phyloP scores from a whole-genome alignment of 2,329 filamentous ascomycete genomes.

The Colletotrichum trifolii region DNA sequence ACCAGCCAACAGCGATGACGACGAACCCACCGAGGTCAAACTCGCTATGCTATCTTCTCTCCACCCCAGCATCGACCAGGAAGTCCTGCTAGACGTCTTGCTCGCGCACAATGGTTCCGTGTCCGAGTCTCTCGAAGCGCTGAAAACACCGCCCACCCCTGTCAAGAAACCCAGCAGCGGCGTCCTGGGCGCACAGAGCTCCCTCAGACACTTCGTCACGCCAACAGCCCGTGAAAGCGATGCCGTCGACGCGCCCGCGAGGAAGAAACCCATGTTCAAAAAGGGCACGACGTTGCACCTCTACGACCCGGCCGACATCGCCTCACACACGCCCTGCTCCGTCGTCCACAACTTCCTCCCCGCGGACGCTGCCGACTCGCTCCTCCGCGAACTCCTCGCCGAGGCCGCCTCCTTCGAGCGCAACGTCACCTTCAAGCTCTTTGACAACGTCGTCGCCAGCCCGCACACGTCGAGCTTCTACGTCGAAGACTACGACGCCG shows the following conservation, averaged over 20 bases:
- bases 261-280: slow-evolving; percentile 70
- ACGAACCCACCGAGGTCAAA: slow-evolving; percentile 91
- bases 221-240: slow-evolving; percentile 21
- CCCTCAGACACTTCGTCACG: slow-evolving; percentile 64
- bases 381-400: slow-evolving; percentile 79
- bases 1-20: slow-evolving; percentile 52
- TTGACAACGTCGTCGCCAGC: slow-evolving; percentile 86
- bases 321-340: slow-evolving; percentile 86
- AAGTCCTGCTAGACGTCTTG: slow-evolving; percentile 80
- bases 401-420: slow-evolving; percentile 79
- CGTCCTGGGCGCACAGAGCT: slow-evolving; percentile 69
- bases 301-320: slow-evolving; percentile 84
- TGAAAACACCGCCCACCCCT: slow-evolving; percentile 51
- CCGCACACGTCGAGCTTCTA: slow-evolving; percentile 89
- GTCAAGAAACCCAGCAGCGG: slow-evolving; percentile 48
- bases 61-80: slow-evolving; percentile 71
- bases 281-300: slow-evolving; percentile 87
- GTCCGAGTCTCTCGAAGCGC: slow-evolving; percentile 67
- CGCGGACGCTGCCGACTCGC: slow-evolving; percentile 73
- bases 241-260: slow-evolving; percentile 40
- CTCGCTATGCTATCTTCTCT: slow-evolving; percentile 85
- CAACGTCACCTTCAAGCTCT: slow-evolving; percentile 80
- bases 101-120: slow-evolving; percentile 84
- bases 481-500: slow-evolving; percentile 78
- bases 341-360: slow-evolving; percentile 93